Evolutionary conservation across 345 rosid genomes (phyloP), one percentile per base, ranked within the genome.

Genomic region (Lenwebbia sp.): DNA sequence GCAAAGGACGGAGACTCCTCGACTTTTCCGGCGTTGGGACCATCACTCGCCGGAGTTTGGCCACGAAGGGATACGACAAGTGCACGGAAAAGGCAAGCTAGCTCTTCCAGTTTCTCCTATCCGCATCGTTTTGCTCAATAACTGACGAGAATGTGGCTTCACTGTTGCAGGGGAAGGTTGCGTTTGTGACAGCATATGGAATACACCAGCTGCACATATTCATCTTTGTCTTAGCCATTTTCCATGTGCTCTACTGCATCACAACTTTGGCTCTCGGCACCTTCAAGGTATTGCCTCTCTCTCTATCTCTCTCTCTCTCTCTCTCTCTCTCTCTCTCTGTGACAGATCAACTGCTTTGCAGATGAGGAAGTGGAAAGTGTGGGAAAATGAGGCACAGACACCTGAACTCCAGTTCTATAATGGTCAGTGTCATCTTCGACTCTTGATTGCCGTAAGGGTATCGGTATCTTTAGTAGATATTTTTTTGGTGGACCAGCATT

Each of bases 361-460:
- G 99, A 97, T 96, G 99, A 95, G 92, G 83, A 93, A 88, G 25
- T 97, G 99, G 99, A 96, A 92, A 91, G 70, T 6, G n/a, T 97
- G 99, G 99, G 99, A 97, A 88, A 86, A 91, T 57, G 99, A 97
- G 87, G 95, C 98, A 13, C 92, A 89, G 91, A 95, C 99, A 21
- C 87, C 91, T 6, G 98, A 96, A 74, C 92, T 96, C 86, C 97
- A 94, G 84, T 94, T 91, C 86, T 76, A 91, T 10, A 86, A 94
- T 23, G 96, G 96, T 94, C 74, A 53, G 30, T 23, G 76, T 49
- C 49, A 33, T 33, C 78, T 70, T 70, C 78, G 47, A 70, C 44
- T 83, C 57, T 50, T 51, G 41, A 83, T 56, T 37, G 33, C 51
- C 60, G 65, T 44, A 40, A 44, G 50, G 30, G 53, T 55, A 3